phyloP scores from a whole-genome alignment of 208 protist genomes.

The Lotmaria passim region DNA sequence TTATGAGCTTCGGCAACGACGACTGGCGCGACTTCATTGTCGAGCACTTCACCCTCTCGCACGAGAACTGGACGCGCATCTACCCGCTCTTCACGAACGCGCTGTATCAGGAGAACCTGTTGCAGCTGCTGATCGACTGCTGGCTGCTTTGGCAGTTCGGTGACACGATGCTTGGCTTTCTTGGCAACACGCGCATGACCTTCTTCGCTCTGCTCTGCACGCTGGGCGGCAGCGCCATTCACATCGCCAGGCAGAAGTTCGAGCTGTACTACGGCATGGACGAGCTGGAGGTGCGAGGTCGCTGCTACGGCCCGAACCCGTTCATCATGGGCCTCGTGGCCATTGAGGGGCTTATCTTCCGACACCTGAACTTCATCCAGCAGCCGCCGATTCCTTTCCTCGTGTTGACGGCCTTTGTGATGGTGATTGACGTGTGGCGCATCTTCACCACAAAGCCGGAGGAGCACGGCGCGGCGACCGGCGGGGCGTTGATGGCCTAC shows the following conservation, averaged over 20 bases:
- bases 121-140: constrained; percentile 87
- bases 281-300: constrained; percentile 82
- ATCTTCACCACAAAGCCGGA: constrained; percentile 84
- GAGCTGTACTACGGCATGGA: constrained; percentile 88
- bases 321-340: constrained; percentile 89
- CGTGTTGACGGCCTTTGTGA: constrained; percentile 87
- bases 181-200: constrained; percentile 81
- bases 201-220: constrained; percentile 79
- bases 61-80: constrained; percentile 77
- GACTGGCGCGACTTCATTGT: constrained; percentile 85
- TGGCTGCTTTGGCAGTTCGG: constrained; percentile 89
- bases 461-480: constrained; percentile 86
- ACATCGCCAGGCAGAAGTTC: constrained; percentile 83
- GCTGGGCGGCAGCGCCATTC: constrained; percentile 75
- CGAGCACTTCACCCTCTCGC: constrained; percentile 88
- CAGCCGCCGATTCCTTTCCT: constrained; percentile 90
- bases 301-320: constrained; percentile 86
- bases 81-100: constrained; percentile 90
- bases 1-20: constrained; percentile 83
- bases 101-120: constrained; percentile 89
- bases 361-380: constrained; percentile 91
- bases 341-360: constrained; percentile 89
- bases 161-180: constrained; percentile 85
- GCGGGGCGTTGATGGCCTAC: constrained; percentile 86
- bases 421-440: constrained; percentile 91